Conservation (phyloP, 1,284 basidiomycete species). For the Cutaneotrichosporon sp. region DNA sequence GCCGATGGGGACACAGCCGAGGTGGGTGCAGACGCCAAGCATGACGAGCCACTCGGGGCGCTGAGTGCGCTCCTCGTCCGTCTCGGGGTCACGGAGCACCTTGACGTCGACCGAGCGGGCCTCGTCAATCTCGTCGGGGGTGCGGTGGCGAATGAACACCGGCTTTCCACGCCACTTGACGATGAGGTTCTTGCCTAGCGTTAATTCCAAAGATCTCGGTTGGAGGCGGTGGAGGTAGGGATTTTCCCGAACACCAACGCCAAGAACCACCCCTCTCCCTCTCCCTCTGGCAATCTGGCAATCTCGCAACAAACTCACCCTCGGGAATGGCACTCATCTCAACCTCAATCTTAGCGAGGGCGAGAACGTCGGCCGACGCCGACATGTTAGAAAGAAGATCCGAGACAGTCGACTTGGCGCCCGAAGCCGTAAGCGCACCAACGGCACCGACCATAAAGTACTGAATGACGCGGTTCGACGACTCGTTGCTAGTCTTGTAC, state of each 20-base stretch:
- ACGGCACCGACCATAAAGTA: conserved; percentile 98
- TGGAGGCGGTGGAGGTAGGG: no score
- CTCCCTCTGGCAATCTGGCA: no score
- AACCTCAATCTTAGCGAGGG: conserved; percentile 96
- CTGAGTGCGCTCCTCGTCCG: conserved; percentile 83
- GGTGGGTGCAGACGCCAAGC: conserved; percentile 96
- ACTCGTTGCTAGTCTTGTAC: conserved; percentile 70
- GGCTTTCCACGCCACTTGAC: conserved; percentile 99
- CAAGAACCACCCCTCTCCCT: background rate
- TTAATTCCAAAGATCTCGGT: background rate
- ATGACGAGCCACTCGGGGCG: conserved; percentile 98
- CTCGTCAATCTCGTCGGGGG: conserved; percentile 87
- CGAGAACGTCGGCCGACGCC: conserved; percentile 96
- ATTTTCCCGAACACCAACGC: background rate
- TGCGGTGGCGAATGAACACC: conserved; percentile 98
- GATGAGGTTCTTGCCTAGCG: conserved; percentile 62
- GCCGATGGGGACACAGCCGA: conserved; percentile 98
- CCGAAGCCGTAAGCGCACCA: conserved; percentile 89
- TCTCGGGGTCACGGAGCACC: conserved; percentile 85
- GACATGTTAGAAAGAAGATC: conserved; percentile 96
- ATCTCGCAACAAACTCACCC: conserved; percentile 64
- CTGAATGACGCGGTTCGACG: conserved; percentile 77
- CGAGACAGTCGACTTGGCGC: conserved; percentile 88
- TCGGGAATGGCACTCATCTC: conserved; percentile 88
- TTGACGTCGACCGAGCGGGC: conserved; percentile 83